These are phyloP conservation scores for Ascodesmis nigricans DNA, from an alignment of 495 filamentous ascomycete species.

Conservation along the genomic window DNA sequence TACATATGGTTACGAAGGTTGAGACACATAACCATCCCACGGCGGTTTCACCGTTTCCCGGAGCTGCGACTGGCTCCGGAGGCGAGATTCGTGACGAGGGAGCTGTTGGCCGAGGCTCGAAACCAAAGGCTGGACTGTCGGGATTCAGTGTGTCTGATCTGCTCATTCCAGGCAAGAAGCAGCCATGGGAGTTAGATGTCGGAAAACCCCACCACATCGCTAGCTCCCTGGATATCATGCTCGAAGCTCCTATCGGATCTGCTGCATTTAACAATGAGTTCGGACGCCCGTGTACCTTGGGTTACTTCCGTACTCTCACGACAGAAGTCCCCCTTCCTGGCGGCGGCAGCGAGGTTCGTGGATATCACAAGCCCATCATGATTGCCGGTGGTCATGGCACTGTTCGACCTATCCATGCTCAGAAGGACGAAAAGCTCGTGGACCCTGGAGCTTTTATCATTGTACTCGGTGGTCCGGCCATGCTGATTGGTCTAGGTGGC, in stretches of 20 bases:
- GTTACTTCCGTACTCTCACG: constrained; percentile 75
- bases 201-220: constrained; percentile 83
- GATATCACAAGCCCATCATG: constrained; percentile 98
- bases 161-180: constrained; percentile 53
- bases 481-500: constrained; percentile 90
- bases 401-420: constrained; percentile 79
- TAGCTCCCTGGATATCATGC: constrained; percentile 85
- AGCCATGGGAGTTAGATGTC: constrained; percentile 79
- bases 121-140: constrained; percentile 74
- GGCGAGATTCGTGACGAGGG: constrained; percentile 91
- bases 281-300: constrained; percentile 70
- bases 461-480: constrained; percentile 83
- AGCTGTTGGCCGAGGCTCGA: constrained; percentile 77
- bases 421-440: constrained; percentile 58
- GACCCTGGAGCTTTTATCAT: constrained; percentile 67
- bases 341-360: constrained; percentile 48
- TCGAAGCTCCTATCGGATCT: constrained; percentile 84
- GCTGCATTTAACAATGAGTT: constrained; percentile 97
- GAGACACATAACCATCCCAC: constrained; percentile 98
- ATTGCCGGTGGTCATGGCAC: constrained; percentile 89
- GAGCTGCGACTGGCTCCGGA: constrained; percentile 85
- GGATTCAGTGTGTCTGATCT: constrained; percentile 92
- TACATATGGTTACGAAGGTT: constrained; percentile 83
- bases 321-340: constrained; percentile 38
- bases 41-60: constrained; percentile 67